Evolutionary conservation across 2,329 filamentous ascomycete genomes (phyloP).

Genomic region (Zalaria sp.): DNA sequence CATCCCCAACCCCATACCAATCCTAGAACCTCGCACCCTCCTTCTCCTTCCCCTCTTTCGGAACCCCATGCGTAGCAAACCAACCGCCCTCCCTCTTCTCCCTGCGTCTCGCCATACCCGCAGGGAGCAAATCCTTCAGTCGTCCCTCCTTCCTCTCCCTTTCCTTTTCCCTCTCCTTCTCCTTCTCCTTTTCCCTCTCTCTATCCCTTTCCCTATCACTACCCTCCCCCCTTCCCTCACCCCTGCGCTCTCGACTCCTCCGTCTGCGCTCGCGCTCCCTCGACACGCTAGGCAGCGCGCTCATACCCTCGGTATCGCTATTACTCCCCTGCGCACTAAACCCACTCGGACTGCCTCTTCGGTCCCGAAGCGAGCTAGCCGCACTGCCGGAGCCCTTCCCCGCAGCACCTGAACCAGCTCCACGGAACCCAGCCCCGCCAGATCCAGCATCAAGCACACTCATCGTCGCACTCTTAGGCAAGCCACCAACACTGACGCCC

Average conservation of each 20-base stretch:
- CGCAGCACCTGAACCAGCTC: not conserved
- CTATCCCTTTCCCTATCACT: not conserved
- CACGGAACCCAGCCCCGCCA: no score
- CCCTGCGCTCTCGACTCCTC: not conserved
- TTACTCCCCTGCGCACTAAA: conserved; percentile 11
- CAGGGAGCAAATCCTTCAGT: conserved; percentile 22
- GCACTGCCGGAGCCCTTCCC: conserved; percentile 4
- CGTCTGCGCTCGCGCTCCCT: conserved; percentile 15
- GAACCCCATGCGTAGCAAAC: not conserved
- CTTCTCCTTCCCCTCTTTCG: not conserved
- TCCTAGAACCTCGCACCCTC: not conserved
- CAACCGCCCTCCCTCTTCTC: not conserved
- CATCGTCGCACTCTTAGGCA: no score
- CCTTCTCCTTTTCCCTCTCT: conserved; percentile 8
- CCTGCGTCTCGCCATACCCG: conserved; percentile 1
- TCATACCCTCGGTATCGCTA: conserved; percentile 19
- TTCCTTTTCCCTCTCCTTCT: conserved; percentile 15
- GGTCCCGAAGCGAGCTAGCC: conserved; percentile 10
- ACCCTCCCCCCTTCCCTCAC: conserved; percentile 7
- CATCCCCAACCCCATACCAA: no score
- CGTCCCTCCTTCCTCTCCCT: conserved; percentile 25
- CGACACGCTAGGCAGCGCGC: conserved; percentile 14
- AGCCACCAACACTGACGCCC: no score
- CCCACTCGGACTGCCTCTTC: conserved; percentile 14
- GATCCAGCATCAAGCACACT: no score